These are phyloP conservation scores for Eleusine indica DNA, from an alignment of 176 grass and related monocot genomes.

Conservation along the genomic window DNA sequence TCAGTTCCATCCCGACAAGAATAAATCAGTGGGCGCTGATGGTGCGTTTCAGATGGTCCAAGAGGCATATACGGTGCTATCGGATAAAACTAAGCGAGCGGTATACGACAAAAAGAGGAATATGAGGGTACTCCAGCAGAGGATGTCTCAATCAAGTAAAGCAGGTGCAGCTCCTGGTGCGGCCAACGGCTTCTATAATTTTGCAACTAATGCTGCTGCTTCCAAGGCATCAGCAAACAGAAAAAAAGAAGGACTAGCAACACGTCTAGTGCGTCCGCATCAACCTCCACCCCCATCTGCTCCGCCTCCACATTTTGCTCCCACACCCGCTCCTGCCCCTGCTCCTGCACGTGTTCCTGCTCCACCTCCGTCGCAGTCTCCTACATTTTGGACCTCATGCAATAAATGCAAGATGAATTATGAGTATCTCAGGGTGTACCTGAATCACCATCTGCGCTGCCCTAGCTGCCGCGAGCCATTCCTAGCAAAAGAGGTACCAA, in stretches of 20 bases:
- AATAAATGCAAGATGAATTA: slow-evolving; percentile 50
- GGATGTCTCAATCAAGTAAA: background rate
- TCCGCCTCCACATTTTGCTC: background rate
- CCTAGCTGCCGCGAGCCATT: slow-evolving; percentile 38
- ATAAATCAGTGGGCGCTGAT: slow-evolving; percentile 39
- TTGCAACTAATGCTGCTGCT: slow-evolving; percentile 23
- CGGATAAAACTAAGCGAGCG: slow-evolving; percentile 15
- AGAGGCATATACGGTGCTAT: slow-evolving; percentile 37
- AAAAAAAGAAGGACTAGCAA: background rate
- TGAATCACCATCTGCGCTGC: slow-evolving; percentile 48
- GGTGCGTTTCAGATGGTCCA: slow-evolving; percentile 42
- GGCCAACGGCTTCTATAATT: slow-evolving; percentile 36
- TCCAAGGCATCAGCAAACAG: slow-evolving; percentile 5
- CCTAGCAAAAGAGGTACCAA: slow-evolving; percentile 35
- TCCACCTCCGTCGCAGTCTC: background rate
- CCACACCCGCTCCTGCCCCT: background rate
- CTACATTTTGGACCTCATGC: slow-evolving; percentile 57
- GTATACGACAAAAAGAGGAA: slow-evolving; percentile 38
- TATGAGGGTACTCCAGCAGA: slow-evolving; percentile 18
- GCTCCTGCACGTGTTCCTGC: background rate
- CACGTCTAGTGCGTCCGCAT: background rate
- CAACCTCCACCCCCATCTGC: background rate
- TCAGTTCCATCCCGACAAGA: slow-evolving; percentile 37
- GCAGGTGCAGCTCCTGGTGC: background rate
- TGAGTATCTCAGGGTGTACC: slow-evolving; percentile 46